phyloP scores from a whole-genome alignment of 2,329 filamentous ascomycete genomes.

The Sclerotinia trifoliorum region DNA sequence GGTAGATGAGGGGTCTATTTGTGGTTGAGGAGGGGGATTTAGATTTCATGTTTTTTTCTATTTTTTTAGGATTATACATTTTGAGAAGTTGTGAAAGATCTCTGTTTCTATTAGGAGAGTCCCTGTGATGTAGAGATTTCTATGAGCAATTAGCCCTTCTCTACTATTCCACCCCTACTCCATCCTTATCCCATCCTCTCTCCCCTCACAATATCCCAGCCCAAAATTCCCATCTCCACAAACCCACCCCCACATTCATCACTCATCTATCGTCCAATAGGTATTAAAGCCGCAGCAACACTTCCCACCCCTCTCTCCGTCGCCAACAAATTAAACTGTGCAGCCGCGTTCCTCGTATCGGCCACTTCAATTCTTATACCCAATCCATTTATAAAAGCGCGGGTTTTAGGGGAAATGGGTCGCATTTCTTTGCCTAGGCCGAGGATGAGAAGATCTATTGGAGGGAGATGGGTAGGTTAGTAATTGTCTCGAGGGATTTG shows the following conservation, averaged over 20 bases:
- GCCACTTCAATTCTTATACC: conserved; percentile 85
- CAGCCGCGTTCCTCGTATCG: conserved; percentile 90
- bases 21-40: neutral
- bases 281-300: conserved; percentile 84
- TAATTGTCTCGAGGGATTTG: neutral
- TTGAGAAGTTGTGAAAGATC: neutral
- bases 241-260: too few species aligned
- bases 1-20: neutral
- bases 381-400: conserved; percentile 68
- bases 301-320: conserved; percentile 85
- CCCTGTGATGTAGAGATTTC: neutral
- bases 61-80: neutral
- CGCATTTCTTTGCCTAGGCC: conserved; percentile 75
- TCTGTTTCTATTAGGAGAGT: neutral
- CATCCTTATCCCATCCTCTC: too few species aligned
- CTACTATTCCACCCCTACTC: too few species aligned
- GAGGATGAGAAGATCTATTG: conserved; percentile 79
- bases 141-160: too few species aligned
- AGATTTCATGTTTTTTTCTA: neutral
- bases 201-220: too few species aligned
- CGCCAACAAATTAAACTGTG: conserved; percentile 93
- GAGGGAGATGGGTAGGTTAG: neutral
- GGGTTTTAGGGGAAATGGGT: conserved; percentile 73
- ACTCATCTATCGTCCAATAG: conserved; percentile 65
- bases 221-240: too few species aligned